These are phyloP conservation scores for Oryza meyeriana DNA, from an alignment of 176 grass and related monocot species.

Conservation along the genomic window DNA sequence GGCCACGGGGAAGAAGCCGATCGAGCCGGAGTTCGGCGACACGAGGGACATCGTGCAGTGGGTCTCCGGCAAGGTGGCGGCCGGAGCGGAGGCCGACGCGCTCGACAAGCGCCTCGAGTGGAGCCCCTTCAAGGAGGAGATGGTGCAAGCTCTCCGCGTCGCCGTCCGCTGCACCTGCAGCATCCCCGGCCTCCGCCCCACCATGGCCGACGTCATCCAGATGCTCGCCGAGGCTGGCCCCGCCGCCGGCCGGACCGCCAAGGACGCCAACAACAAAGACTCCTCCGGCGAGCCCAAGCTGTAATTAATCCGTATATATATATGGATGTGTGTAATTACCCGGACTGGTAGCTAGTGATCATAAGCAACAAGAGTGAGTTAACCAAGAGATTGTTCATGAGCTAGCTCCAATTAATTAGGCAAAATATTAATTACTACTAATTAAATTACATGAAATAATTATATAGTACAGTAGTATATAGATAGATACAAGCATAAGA, in stretches of 20 bases:
- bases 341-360: neutral
- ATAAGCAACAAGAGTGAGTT: neutral
- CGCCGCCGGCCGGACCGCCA: slow-evolving; percentile 21
- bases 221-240: slow-evolving; percentile 66
- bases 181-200: slow-evolving; percentile 54
- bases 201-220: slow-evolving; percentile 97
- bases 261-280: slow-evolving; percentile 8
- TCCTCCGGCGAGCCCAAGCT: slow-evolving; percentile 11
- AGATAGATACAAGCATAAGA: slow-evolving; percentile 5
- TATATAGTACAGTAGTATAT: neutral
- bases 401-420: slow-evolving; percentile 11
- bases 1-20: slow-evolving; percentile 82
- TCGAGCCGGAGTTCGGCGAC: slow-evolving; percentile 90
- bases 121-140: slow-evolving; percentile 81
- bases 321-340: neutral
- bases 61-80: slow-evolving; percentile 66
- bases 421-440: neutral
- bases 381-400: neutral
- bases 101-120: slow-evolving; percentile 67
- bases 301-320: neutral
- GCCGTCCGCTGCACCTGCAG: slow-evolving; percentile 83
- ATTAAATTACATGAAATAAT: neutral
- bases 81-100: slow-evolving; percentile 41
- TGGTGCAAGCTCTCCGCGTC: slow-evolving; percentile 69
- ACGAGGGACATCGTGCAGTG: slow-evolving; percentile 83